Conservation (phyloP, 345 rosid genomes). For the Citrus cavaleriei region DNA sequence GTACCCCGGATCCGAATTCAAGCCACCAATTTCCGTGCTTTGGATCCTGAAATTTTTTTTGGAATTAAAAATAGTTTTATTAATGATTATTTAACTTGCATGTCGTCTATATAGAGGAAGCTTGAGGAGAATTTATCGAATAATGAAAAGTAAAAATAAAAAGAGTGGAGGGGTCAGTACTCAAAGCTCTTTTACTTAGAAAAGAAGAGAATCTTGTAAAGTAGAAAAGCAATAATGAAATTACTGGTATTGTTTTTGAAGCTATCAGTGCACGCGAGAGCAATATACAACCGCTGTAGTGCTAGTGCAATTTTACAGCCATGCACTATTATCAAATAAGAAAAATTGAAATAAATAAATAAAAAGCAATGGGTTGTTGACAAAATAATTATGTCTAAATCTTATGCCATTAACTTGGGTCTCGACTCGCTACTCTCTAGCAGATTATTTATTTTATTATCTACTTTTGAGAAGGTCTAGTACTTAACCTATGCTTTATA, state of each 20-base stretch:
- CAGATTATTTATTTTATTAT: not conserved
- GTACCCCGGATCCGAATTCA: constrained; percentile 83
- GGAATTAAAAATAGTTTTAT: no score
- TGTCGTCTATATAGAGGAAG: not conserved
- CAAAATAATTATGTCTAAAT: not conserved
- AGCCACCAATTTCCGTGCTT: constrained; percentile 99
- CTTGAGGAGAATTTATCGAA: not conserved
- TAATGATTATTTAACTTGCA: no score
- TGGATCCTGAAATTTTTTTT: constrained; percentile 57
- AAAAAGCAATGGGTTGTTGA: not conserved
- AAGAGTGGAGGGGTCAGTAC: constrained; percentile 18
- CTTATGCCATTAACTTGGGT: not conserved
- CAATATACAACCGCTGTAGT: not conserved
- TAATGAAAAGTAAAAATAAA: not conserved
- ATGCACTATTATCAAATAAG: not conserved
- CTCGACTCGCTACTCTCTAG: not conserved
- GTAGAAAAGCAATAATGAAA: constrained; percentile 22
- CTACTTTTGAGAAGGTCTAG: not conserved
- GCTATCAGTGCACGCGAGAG: constrained; percentile 22
- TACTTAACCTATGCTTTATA: not conserved
- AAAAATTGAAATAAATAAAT: not conserved
- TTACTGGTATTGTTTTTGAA: constrained; percentile 23
- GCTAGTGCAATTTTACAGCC: not conserved
- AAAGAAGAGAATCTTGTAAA: constrained; percentile 38
- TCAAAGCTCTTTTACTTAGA: constrained; percentile 24